Percentiles rank a stretch among this genome's conserved stretches.
Conservation (phyloP, 2,329 filamentous ascomycete species). For the Juglanconis oblonga region DNA sequence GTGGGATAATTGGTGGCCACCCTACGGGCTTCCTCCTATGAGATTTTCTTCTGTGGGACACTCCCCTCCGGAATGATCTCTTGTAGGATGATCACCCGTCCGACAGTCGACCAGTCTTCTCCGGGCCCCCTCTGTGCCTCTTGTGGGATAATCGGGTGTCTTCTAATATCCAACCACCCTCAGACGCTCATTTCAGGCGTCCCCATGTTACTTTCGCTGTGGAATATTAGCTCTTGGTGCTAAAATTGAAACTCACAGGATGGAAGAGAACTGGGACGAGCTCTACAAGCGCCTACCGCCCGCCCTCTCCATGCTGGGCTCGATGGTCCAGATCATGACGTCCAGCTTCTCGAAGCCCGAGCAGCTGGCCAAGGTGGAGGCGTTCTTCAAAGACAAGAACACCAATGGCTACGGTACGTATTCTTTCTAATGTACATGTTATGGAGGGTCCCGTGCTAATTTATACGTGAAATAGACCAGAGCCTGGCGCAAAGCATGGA, state of each 20-base stretch:
- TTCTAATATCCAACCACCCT: too few relatives aligned
- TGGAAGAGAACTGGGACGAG: slow-evolving; percentile 85
- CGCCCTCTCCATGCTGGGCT: slow-evolving; percentile 80
- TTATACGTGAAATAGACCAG: slow-evolving; percentile 50
- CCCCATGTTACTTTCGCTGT: not conserved
- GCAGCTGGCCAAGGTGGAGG: slow-evolving; percentile 72
- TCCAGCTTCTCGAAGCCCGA: slow-evolving; percentile 74
- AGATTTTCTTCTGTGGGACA: too few relatives aligned
- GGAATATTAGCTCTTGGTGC: not conserved
- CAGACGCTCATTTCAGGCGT: too few relatives aligned
- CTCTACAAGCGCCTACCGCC: slow-evolving; percentile 79
- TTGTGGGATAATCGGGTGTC: too few relatives aligned
- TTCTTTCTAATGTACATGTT: too few relatives aligned
- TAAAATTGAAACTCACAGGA: slow-evolving; percentile 21
- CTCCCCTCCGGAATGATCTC: too few relatives aligned
- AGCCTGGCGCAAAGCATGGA: slow-evolving; percentile 88
- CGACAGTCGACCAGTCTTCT: too few relatives aligned
- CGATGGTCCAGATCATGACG: slow-evolving; percentile 78
- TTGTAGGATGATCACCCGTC: too few relatives aligned
- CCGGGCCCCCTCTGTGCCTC: too few relatives aligned
- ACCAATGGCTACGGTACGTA: slow-evolving; percentile 52
- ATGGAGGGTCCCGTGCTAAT: too few relatives aligned
- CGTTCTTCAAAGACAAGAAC: slow-evolving; percentile 78
- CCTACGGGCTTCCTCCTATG: too few relatives aligned
- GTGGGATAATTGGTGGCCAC: too few relatives aligned